Conservation (phyloP, 495 filamentous ascomycete genomes). For the Lasiosphaeris hirsuta region DNA sequence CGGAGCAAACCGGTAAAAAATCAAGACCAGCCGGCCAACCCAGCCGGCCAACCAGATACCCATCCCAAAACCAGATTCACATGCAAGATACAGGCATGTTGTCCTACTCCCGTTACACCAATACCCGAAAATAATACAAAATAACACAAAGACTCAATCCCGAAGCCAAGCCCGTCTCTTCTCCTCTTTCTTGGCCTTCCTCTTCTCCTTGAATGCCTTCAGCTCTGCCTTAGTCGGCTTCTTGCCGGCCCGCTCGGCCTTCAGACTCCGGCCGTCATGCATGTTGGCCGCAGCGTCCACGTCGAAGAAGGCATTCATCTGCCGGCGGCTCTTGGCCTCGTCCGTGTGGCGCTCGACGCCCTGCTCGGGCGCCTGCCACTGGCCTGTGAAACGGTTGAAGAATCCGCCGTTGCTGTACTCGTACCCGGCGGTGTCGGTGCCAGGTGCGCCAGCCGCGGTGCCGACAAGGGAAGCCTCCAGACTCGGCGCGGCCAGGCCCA, state of each 20-base stretch:
- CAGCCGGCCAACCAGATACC: neutral
- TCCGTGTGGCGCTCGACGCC: slow-evolving; percentile 64
- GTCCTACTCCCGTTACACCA: too few species aligned
- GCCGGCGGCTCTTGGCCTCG: slow-evolving; percentile 80
- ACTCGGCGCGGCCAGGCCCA: neutral
- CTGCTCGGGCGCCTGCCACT: slow-evolving; percentile 72
- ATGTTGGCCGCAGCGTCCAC: slow-evolving; percentile 95
- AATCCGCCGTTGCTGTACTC: slow-evolving; percentile 64
- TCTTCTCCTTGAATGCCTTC: slow-evolving; percentile 68
- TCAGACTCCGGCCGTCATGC: slow-evolving; percentile 87
- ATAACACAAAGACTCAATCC: slow-evolving; percentile 52
- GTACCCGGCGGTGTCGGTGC: slow-evolving; percentile 23
- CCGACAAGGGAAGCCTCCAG: slow-evolving; percentile 23
- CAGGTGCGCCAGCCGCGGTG: slow-evolving; percentile 30
- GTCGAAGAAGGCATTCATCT: slow-evolving; percentile 95
- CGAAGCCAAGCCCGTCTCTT: slow-evolving; percentile 87
- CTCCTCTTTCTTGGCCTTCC: slow-evolving; percentile 81
- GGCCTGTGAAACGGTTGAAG: slow-evolving; percentile 93
- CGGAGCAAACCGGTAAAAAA: neutral
- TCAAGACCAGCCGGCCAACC: neutral
- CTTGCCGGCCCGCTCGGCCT: slow-evolving; percentile 85
- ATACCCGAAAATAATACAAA: neutral
- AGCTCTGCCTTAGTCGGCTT: slow-evolving; percentile 83
- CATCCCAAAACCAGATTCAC: neutral
- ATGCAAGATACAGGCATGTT: neutral